Conservation (phyloP, 2,329 filamentous ascomycete genomes). For the Trichophyton benhamiae region DNA sequence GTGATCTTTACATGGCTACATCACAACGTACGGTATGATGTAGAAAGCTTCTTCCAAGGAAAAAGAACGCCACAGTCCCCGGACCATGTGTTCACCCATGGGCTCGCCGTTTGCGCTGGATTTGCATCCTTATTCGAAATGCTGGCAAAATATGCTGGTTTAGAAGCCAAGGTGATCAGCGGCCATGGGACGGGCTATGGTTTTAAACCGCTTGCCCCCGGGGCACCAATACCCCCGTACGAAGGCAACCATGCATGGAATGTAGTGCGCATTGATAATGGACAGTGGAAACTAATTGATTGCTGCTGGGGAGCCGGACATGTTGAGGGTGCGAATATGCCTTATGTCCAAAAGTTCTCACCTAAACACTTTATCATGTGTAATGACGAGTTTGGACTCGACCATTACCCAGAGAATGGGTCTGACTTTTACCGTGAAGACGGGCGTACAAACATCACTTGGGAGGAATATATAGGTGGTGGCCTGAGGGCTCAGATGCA, state of each 20-base stretch:
- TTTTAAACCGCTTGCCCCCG: slow-evolving; percentile 49
- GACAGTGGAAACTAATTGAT: slow-evolving; percentile 84
- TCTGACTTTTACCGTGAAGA: slow-evolving; percentile 59
- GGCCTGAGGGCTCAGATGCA: slow-evolving; percentile 36
- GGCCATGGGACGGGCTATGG: slow-evolving; percentile 85
- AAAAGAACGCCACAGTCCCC: slow-evolving; percentile 56
- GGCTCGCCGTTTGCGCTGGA: slow-evolving; percentile 80
- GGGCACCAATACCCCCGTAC: slow-evolving; percentile 52
- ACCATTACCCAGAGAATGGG: slow-evolving; percentile 63
- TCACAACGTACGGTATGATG: slow-evolving; percentile 82
- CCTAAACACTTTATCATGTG: slow-evolving; percentile 48
- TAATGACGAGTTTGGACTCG: slow-evolving; percentile 70
- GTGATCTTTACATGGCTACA: slow-evolving; percentile 93
- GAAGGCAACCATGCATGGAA: slow-evolving; percentile 78
- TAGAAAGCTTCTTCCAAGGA: slow-evolving; percentile 62
- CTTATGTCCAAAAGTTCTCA: slow-evolving; percentile 57
- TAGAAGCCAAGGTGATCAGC: slow-evolving; percentile 61
- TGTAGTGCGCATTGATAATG: slow-evolving; percentile 72
- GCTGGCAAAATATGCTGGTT: slow-evolving; percentile 64
- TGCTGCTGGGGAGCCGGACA: slow-evolving; percentile 84
- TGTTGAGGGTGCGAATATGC: slow-evolving; percentile 41
- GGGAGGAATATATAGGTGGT: slow-evolving; percentile 72
- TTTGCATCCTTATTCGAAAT: slow-evolving; percentile 74
- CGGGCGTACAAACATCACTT: slow-evolving; percentile 49
- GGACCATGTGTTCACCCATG: slow-evolving; percentile 59